Evolutionary conservation across 2,329 filamentous ascomycete genomes (phyloP).

Genomic region (Pseudocercospora vitis): DNA sequence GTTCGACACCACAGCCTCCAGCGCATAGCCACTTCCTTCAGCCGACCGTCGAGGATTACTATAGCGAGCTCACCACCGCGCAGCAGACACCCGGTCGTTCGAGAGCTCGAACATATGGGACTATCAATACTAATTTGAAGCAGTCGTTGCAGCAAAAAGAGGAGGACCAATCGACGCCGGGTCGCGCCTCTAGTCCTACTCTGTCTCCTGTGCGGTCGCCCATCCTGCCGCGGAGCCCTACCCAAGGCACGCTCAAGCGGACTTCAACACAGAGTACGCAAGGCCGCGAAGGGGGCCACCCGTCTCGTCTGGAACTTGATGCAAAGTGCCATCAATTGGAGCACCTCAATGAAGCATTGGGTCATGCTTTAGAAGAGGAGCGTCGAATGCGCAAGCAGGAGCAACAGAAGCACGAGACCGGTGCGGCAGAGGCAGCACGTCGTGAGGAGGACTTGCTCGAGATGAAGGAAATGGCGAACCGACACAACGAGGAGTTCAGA

Average conservation of each 20-base stretch:
- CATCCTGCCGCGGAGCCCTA: constrained; percentile 22
- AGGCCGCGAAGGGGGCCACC: constrained; percentile 13
- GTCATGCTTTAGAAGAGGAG: constrained; percentile 31
- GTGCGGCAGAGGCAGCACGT: constrained; percentile 23
- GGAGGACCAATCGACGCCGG: constrained; percentile 26
- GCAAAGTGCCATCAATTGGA: constrained; percentile 32
- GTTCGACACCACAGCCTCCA: constrained; percentile 31
- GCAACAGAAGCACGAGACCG: constrained; percentile 22
- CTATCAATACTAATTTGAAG: neutral
- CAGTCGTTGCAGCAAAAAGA: constrained; percentile 2
- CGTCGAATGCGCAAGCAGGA: constrained; percentile 27
- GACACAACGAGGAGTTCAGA: constrained; percentile 28
- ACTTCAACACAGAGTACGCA: constrained; percentile 10
- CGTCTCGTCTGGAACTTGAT: constrained; percentile 26
- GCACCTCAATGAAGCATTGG: constrained; percentile 30
- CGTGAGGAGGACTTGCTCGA: constrained; percentile 28
- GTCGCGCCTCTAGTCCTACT: constrained; percentile 34
- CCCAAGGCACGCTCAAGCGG: constrained; percentile 1
- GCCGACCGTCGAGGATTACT: constrained; percentile 39
- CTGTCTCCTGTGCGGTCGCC: constrained; percentile 33
- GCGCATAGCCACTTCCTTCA: constrained; percentile 34
- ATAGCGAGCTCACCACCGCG: constrained; percentile 37
- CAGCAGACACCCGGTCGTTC: constrained; percentile 18
- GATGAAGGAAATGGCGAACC: constrained; percentile 29
- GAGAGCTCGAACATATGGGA: neutral